Evolutionary conservation across 2,329 filamentous ascomycete species (phyloP).

Genomic region (Colletotrichum australisinense): DNA sequence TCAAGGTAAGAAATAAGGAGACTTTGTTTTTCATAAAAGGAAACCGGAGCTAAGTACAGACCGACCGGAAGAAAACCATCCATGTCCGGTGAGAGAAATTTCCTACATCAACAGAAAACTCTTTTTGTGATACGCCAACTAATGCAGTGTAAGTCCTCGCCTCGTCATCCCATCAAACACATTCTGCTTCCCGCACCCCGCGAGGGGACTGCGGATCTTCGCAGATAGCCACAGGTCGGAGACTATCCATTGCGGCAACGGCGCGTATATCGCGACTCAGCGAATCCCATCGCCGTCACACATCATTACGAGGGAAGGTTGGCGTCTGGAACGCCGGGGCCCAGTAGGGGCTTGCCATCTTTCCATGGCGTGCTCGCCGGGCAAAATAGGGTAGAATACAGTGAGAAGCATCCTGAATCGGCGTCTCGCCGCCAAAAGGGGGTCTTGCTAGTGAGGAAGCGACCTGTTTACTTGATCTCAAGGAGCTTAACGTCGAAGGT

Average conservation of each 20-base stretch:
- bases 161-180: conserved; percentile 60
- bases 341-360: conserved; percentile 21
- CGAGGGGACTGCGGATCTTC: conserved; percentile 48
- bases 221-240: conserved; percentile 59
- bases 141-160: conserved; percentile 62
- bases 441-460: background rate
- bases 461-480: conserved; percentile 77
- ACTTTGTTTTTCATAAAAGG: conserved; percentile 16
- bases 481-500: conserved; percentile 92
- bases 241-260: conserved; percentile 55
- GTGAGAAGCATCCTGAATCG: conserved; percentile 14
- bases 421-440: conserved; percentile 24
- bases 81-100: conserved; percentile 25
- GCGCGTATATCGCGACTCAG: conserved; percentile 43
- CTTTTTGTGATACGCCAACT: conserved; percentile 59
- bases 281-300: conserved; percentile 25
- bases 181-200: conserved; percentile 51
- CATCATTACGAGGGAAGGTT: conserved; percentile 37
- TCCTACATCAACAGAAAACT: conserved; percentile 41
- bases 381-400: conserved; percentile 33
- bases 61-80: conserved; percentile 35
- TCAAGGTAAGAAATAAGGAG: conserved; percentile 16
- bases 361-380: conserved; percentile 14
- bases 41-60: conserved; percentile 34
- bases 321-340: conserved; percentile 20